Conservation (phyloP, 768 basidiomycete species). For the Hypholoma sublateritium region DNA sequence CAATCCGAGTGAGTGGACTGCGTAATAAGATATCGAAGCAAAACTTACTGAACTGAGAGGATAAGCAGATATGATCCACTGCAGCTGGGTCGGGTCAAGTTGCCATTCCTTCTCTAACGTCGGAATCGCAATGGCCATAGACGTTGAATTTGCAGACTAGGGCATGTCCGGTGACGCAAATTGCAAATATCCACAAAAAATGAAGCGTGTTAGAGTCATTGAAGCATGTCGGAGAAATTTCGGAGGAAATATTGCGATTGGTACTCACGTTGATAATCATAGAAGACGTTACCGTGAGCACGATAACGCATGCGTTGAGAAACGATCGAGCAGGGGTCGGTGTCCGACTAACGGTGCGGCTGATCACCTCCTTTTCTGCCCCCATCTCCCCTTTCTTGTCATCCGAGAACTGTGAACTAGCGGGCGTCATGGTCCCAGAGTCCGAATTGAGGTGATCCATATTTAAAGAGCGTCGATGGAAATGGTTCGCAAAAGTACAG, state of each 20-base stretch:
- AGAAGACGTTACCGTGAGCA: conserved; percentile 15
- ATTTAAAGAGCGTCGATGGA: neutral
- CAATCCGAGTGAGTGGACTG: neutral
- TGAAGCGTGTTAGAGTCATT: no score
- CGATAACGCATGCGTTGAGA: conserved; percentile 15
- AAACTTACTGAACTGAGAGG: conserved; percentile 57
- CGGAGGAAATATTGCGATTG: neutral
- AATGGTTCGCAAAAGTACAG: neutral
- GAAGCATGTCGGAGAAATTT: neutral
- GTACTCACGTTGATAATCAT: conserved; percentile 20
- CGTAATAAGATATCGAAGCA: neutral
- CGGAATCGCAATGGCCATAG: conserved; percentile 52
- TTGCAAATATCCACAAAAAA: neutral
- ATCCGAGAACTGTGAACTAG: conserved; percentile 1
- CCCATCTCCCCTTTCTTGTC: neutral
- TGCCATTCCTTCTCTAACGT: conserved; percentile 49
- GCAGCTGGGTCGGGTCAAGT: conserved; percentile 50
- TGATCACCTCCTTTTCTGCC: neutral
- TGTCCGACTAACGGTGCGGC: neutral
- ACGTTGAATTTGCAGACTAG: conserved; percentile 43
- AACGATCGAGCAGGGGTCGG: conserved; percentile 1
- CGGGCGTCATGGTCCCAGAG: neutral
- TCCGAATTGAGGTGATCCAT: neutral
- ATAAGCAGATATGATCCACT: conserved; percentile 70
- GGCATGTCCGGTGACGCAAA: neutral